These are phyloP conservation scores for Arthromyces matolae DNA, from an alignment of 768 basidiomycete genomes.

Conservation along the genomic window DNA sequence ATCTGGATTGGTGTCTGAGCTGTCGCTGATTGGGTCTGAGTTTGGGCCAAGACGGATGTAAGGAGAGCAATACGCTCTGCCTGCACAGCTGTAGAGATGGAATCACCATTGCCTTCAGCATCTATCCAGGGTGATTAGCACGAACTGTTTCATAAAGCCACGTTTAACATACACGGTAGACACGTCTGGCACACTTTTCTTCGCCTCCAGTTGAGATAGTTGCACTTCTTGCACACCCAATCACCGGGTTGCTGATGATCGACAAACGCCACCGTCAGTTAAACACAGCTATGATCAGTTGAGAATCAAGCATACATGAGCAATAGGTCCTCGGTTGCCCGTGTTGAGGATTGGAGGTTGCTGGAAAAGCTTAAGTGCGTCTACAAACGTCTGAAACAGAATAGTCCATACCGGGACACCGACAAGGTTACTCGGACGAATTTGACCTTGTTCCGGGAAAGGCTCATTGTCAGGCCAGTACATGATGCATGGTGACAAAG, in stretches of 20 bases:
- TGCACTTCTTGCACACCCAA: conserved; percentile 82
- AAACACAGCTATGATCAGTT: not conserved
- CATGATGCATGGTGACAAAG: conserved; percentile 72
- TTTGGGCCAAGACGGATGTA: conserved; percentile 66
- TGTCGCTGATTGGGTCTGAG: conserved; percentile 27
- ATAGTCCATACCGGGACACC: conserved; percentile 46
- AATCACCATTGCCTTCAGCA: conserved; percentile 86
- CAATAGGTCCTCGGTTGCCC: conserved; percentile 83
- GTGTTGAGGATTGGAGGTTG: conserved; percentile 88
- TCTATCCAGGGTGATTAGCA: too few species aligned
- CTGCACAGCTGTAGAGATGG: conserved; percentile 80
- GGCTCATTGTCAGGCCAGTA: conserved; percentile 92
- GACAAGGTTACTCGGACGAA: conserved; percentile 53
- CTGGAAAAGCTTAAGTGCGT: conserved; percentile 28
- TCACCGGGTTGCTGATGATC: conserved; percentile 61
- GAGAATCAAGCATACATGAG: conserved; percentile 56
- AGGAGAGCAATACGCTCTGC: conserved; percentile 80
- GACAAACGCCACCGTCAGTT: conserved; percentile 13
- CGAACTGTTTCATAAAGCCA: too few species aligned
- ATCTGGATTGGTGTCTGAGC: conserved; percentile 18
- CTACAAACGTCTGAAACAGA: not conserved
- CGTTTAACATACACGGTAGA: conserved; percentile 67
- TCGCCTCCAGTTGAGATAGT: conserved; percentile 84
- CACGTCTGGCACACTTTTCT: conserved; percentile 90
- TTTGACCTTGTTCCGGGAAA: conserved; percentile 76